Evolutionary conservation across 352 stramenopile genomes (phyloP).

Genomic region (Aphanomyces euteiches): DNA sequence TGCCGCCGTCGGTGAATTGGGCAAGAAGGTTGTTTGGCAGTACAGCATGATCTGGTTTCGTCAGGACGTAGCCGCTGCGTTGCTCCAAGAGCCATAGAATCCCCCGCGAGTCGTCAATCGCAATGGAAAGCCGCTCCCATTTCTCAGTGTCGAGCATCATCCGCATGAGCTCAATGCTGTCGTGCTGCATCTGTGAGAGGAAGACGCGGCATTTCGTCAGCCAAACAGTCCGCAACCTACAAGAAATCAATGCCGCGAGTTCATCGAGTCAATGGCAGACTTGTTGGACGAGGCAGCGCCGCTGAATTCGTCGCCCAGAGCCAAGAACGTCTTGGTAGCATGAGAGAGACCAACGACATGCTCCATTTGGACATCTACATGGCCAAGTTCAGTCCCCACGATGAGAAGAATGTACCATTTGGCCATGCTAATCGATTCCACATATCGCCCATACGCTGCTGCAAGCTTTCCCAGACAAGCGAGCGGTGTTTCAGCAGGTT

Average conservation of each 20-base stretch:
- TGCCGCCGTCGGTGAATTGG: conserved; percentile 4
- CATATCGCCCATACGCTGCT: conserved; percentile 70
- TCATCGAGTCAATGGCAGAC: conserved; percentile 37
- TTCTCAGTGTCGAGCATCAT: conserved; percentile 85
- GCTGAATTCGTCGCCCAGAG: conserved; percentile 84
- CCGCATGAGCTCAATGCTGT: conserved; percentile 74
- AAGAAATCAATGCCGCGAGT: neutral
- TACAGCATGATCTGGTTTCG: neutral
- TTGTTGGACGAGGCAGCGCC: conserved; percentile 53
- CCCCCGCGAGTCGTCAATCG: conserved; percentile 46
- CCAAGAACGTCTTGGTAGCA: conserved; percentile 65
- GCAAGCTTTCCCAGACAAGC: conserved; percentile 85
- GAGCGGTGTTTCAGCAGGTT: conserved; percentile 72
- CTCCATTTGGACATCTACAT: conserved; percentile 78
- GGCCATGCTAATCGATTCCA: conserved; percentile 67
- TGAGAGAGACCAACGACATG: conserved; percentile 81
- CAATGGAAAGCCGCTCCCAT: conserved; percentile 65
- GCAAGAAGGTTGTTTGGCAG: conserved; percentile 8
- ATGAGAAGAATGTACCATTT: conserved; percentile 44
- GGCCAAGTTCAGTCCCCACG: no score
- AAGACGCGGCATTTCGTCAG: conserved; percentile 59
- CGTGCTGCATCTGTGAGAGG: conserved; percentile 69
- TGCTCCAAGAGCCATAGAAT: conserved; percentile 63
- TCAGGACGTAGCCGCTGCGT: conserved; percentile 64
- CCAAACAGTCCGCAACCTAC: conserved; percentile 6